phyloP scores from a whole-genome alignment of 805 yeast species.

The Wickerhamomyces subpelliculosus region DNA sequence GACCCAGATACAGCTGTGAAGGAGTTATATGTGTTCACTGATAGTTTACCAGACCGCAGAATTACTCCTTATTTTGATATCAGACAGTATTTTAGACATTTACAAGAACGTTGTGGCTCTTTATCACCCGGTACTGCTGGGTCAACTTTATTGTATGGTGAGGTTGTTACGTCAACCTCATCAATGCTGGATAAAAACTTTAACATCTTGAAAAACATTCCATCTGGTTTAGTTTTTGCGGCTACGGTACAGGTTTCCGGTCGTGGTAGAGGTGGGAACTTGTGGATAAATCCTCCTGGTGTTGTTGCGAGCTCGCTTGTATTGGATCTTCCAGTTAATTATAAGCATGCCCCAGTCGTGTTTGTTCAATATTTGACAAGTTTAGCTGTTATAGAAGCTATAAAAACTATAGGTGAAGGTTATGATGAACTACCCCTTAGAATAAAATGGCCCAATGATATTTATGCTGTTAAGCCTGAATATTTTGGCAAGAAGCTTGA shows the following conservation, averaged over 20 bases:
- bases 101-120: conserved; percentile 28
- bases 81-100: conserved; percentile 40
- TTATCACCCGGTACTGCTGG: conserved; percentile 43
- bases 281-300: conserved; percentile 93
- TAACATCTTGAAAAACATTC: conserved; percentile 47
- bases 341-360: conserved; percentile 54
- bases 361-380: conserved; percentile 83
- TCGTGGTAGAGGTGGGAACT: conserved; percentile 89
- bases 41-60: conserved; percentile 40
- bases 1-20: conserved; percentile 54
- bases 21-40: conserved; percentile 42
- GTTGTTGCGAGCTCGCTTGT: conserved; percentile 78
- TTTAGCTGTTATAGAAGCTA: conserved; percentile 76
- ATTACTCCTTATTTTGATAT: conserved; percentile 73
- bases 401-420: conserved; percentile 51
- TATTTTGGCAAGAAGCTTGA: conserved; percentile 35
- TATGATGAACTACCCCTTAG: conserved; percentile 72
- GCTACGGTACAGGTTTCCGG: conserved; percentile 89
- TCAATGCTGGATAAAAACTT: conserved; percentile 71
- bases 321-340: conserved; percentile 41
- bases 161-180: conserved; percentile 85
- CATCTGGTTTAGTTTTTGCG: conserved; percentile 57
- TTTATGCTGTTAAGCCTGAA: conserved; percentile 69
- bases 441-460: conserved; percentile 96
- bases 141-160: conserved; percentile 63